phyloP scores from a whole-genome alignment of 441 rosid species.

The Biscutella laevigata region DNA sequence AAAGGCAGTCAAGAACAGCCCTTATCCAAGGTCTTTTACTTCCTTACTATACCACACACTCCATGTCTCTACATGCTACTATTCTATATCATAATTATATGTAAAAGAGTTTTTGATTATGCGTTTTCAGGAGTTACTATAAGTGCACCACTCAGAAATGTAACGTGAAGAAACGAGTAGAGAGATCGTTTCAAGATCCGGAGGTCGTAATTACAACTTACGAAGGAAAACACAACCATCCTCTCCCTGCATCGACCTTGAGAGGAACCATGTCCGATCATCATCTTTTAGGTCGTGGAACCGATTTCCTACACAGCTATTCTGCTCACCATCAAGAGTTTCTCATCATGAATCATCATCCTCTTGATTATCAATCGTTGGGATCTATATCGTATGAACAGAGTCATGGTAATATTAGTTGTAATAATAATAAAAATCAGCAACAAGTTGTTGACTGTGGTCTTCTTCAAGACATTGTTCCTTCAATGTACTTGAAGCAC shows the following conservation, averaged over 20 bases:
- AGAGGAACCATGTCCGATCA: conserved; percentile 33
- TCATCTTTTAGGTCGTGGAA: conserved; percentile 24
- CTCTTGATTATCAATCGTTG: background rate
- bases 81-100: background rate
- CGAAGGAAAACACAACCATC: conserved; percentile 69
- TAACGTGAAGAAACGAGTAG: conserved; percentile 59
- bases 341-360: conserved; percentile 15
- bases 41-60: background rate
- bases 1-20: conserved; percentile 64
- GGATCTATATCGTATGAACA: conserved; percentile 15
- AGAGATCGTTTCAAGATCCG: conserved; percentile 61
- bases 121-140: conserved; percentile 51
- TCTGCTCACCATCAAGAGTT: conserved; percentile 39
- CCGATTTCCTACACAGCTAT: conserved; percentile 18
- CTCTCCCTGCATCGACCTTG: conserved; percentile 43
- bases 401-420: conserved; percentile 22
- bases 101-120: background rate
- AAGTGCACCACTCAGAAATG: conserved; percentile 69
- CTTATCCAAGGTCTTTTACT: conserved; percentile 55
- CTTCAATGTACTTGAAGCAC: conserved; percentile 53
- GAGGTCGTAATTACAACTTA: conserved; percentile 51
- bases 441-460: conserved; percentile 53
- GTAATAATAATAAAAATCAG: conserved; percentile 20
- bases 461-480: conserved; percentile 73
- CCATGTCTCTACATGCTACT: background rate